Conservation (phyloP, 1,284 basidiomycete genomes). For the Puccinia triticina region DNA sequence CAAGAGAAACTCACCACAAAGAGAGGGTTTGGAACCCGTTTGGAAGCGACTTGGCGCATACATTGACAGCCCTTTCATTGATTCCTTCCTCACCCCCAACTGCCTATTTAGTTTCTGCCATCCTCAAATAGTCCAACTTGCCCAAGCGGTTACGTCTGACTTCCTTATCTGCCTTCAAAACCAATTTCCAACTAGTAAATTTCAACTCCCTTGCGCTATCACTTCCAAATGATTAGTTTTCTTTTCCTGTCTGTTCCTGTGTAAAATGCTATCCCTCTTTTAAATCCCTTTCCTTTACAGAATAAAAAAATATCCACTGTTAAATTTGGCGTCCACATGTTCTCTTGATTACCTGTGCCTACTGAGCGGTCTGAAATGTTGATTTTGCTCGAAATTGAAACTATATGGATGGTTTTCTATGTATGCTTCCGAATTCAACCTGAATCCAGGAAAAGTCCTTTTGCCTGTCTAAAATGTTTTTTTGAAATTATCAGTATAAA, state of each 20-base stretch:
- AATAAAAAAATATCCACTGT: no score
- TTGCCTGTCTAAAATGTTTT: no score
- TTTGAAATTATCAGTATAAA: not conserved
- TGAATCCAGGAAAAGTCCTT: no score
- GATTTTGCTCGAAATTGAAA: no score
- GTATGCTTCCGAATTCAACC: no score
- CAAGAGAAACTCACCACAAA: not conserved
- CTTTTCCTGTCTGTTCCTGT: no score
- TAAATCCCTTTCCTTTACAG: no score
- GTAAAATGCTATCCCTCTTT: no score
- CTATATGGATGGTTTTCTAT: no score
- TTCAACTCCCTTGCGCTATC: not conserved
- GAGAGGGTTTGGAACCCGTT: conserved; percentile 5
- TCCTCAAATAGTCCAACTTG: not conserved
- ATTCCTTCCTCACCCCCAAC: conserved; percentile 13
- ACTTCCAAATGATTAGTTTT: not conserved
- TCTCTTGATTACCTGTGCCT: no score
- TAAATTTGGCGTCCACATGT: no score
- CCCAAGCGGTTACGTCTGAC: conserved; percentile 2
- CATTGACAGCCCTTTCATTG: conserved; percentile 6
- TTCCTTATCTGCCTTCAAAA: conserved; percentile 6
- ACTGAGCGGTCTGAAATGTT: no score
- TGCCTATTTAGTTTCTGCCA: conserved; percentile 3
- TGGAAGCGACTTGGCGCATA: conserved; percentile 6
- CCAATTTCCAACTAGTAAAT: not conserved